Evolutionary conservation across 768 basidiomycete genomes (phyloP).

Genomic region (Hypholoma fasciculare): DNA sequence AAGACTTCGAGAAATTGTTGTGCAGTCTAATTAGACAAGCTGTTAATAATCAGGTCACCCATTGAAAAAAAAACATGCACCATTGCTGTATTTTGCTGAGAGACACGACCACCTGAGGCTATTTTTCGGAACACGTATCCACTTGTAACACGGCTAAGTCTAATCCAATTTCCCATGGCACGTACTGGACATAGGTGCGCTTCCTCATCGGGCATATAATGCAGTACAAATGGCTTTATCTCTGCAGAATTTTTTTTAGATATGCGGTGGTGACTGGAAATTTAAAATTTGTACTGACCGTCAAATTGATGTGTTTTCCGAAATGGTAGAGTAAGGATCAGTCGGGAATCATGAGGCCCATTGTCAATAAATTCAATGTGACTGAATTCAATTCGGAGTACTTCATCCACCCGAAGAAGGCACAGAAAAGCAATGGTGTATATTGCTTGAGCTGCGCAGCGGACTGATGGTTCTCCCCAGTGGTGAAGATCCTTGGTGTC

Average conservation of each 20-base stretch:
- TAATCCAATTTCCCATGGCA: conserved; percentile 31
- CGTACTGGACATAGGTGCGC: conserved; percentile 32
- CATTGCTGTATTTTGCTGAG: conserved; percentile 7
- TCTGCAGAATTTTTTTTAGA: neutral
- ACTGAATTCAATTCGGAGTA: neutral
- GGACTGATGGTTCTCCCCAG: conserved; percentile 28
- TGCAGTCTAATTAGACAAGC: conserved; percentile 22
- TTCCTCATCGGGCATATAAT: conserved; percentile 19
- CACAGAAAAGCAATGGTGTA: conserved; percentile 27
- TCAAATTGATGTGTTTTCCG: conserved; percentile 10
- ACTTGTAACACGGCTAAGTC: conserved; percentile 8
- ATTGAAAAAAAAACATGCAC: conserved; percentile 1
- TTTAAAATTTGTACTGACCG: neutral
- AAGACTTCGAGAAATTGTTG: conserved; percentile 38
- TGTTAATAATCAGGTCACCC: neutral
- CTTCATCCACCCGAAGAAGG: neutral
- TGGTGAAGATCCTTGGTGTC: conserved; percentile 10
- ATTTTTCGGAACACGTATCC: conserved; percentile 34
- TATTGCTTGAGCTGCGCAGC: conserved; percentile 24
- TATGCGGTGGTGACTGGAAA: neutral
- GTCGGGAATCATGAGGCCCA: neutral
- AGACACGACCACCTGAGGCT: conserved; percentile 24
- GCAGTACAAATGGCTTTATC: conserved; percentile 19
- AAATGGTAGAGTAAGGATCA: neutral
- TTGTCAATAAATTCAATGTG: neutral